A percentile compares a stretch with the other conserved stretches of the same genome.
Conservation (phyloP, 495 filamentous ascomycete species). For the Aspergillus olivimuriae region DNA sequence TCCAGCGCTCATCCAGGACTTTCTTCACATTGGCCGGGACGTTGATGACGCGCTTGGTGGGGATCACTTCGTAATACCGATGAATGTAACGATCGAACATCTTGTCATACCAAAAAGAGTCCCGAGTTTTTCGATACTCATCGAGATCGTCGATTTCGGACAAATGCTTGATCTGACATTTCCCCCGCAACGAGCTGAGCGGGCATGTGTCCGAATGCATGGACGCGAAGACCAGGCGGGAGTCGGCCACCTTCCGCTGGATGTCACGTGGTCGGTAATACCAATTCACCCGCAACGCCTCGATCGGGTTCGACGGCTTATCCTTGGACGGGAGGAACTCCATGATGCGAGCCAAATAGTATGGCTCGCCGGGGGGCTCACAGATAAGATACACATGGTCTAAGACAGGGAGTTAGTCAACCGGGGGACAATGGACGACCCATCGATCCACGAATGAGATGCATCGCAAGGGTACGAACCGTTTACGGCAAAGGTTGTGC, state of each 20-base stretch:
- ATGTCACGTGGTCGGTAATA: conserved; percentile 97
- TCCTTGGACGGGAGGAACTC: conserved; percentile 85
- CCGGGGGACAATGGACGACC: conserved; percentile 11
- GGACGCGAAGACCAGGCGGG: conserved; percentile 81
- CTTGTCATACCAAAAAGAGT: conserved; percentile 96
- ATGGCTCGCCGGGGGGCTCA: conserved; percentile 95
- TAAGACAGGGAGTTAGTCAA: conserved; percentile 32
- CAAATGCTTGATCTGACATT: conserved; percentile 81
- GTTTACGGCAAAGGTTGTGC: conserved; percentile 73
- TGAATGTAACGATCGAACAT: conserved; percentile 98
- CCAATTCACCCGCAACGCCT: conserved; percentile 92
- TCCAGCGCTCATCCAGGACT: conserved; percentile 92
- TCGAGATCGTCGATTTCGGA: conserved; percentile 79
- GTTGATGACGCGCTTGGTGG: conserved; percentile 87
- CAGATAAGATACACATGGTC: conserved; percentile 97
- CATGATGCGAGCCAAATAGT: conserved; percentile 97
- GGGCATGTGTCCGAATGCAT: conserved; percentile 99
- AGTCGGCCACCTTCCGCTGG: conserved; percentile 82
- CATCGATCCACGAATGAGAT: conserved; percentile 3
- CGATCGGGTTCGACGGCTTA: conserved; percentile 64
- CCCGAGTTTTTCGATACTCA: conserved; percentile 71
- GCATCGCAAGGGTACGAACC: conserved; percentile 53
- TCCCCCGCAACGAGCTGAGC: conserved; percentile 83
- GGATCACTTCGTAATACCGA: conserved; percentile 94
- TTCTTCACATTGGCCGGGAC: conserved; percentile 90